phyloP scores from a whole-genome alignment of 2,329 filamentous ascomycete species.

The Sclerotinia subarctica region DNA sequence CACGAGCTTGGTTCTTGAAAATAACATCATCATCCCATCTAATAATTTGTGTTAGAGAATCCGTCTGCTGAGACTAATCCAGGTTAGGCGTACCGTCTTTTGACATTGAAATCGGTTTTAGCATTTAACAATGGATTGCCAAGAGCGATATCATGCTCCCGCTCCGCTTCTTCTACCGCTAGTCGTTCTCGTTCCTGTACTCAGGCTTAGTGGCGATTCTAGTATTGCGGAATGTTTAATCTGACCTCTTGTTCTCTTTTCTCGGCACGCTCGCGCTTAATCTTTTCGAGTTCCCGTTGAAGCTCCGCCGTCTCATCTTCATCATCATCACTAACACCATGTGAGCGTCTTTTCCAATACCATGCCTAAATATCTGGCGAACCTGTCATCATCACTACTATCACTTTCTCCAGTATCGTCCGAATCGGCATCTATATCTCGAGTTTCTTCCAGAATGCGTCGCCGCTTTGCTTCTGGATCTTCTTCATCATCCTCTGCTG shows the following conservation, averaged over 20 bases:
- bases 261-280: conserved; percentile 77
- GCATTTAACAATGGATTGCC: conserved; percentile 87
- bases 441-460: conserved; percentile 81
- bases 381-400: conserved; percentile 60
- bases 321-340: conserved; percentile 57
- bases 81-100: conserved; percentile 52
- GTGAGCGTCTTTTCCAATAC: conserved; percentile 32
- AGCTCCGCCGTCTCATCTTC: conserved; percentile 86
- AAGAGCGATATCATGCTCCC: conserved; percentile 83
- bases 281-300: conserved; percentile 90
- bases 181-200: conserved; percentile 70
- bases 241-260: conserved; percentile 69
- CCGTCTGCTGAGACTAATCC: conserved; percentile 2
- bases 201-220: conserved; percentile 21
- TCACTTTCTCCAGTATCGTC: conserved; percentile 58
- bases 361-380: conserved; percentile 13
- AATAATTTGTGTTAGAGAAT: neutral
- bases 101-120: conserved; percentile 82
- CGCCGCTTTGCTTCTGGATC: conserved; percentile 79
- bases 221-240: conserved; percentile 1
- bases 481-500: conserved; percentile 49
- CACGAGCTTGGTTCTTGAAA: conserved; percentile 97
- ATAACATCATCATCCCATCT: conserved; percentile 98
- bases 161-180: conserved; percentile 76
- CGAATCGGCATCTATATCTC: conserved; percentile 81